phyloP scores from a whole-genome alignment of 2,329 filamentous ascomycete species.

The Aspergillus vadensis region DNA sequence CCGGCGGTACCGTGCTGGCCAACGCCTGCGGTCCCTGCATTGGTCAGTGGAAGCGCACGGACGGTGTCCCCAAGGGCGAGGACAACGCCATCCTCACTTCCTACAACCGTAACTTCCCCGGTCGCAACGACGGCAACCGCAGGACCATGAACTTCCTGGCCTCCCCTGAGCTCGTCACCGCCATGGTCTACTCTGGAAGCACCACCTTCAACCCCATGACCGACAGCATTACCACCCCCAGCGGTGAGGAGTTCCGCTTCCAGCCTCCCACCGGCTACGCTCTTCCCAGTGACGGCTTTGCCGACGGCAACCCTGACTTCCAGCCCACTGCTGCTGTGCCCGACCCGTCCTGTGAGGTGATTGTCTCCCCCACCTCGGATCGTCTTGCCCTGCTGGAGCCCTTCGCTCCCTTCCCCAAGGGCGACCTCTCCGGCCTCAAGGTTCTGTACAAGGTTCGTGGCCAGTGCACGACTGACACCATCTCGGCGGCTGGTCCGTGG shows the following conservation, averaged over 20 bases:
- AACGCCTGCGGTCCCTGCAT: constrained; percentile 96
- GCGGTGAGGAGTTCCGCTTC: constrained; percentile 83
- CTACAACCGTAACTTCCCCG: constrained; percentile 98
- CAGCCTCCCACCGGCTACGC: constrained; percentile 66
- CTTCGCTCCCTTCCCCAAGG: constrained; percentile 77
- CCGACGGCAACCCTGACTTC: constrained; percentile 73
- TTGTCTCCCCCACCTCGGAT: constrained; percentile 82
- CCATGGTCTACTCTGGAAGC: constrained; percentile 87
- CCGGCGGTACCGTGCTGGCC: constrained; percentile 85
- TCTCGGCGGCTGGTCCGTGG: constrained; percentile 95
- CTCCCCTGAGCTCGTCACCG: constrained; percentile 93
- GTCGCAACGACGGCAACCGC: constrained; percentile 94
- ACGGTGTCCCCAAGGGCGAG: constrained; percentile 80
- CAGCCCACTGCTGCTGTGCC: constrained; percentile 71
- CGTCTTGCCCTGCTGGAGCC: constrained; percentile 90
- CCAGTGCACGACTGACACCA: constrained; percentile 98
- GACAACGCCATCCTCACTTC: constrained; percentile 93
- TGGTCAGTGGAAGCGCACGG: constrained; percentile 91
- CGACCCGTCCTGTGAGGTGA: constrained; percentile 69
- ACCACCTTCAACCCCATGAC: constrained; percentile 97
- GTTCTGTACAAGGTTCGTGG: constrained; percentile 96
- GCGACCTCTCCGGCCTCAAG: constrained; percentile 73
- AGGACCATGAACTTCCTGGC: constrained; percentile 99
- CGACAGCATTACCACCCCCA: constrained; percentile 77
- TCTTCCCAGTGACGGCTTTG: constrained; percentile 73